Base-by-base conservation (phyloP, 176 grass and related monocot species). In the Thinopyrum elongatum region DNA sequence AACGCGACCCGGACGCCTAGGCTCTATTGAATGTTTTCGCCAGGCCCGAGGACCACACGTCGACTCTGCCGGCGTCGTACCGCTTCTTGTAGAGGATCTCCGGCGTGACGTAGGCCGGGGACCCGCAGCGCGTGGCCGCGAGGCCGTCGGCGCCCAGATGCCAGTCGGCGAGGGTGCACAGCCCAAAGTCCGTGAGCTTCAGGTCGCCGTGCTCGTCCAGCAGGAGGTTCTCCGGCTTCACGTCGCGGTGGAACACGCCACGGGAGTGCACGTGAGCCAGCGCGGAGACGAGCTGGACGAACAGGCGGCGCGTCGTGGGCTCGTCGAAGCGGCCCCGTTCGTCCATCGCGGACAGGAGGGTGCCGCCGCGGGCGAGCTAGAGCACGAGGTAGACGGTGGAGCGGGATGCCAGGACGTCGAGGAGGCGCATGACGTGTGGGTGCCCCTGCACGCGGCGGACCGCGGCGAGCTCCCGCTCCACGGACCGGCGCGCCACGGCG, bases 221-320 rank as follows among this genome's bases (percentile, higher is more conserved):
- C 22, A 90, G 80, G 3, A 90, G 55, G 63, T 90, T 90, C 65
- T 87, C 80, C 19, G 84, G 89, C 84, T 90, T 90, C n/a, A 90
- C 79, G 80, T 90, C 89, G 22, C 89, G 89, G 89, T 90, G 89
- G 84, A 73, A 90, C 72, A 90, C 89, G 33, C 89, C 89, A 4
- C 88, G 83, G 8, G 88, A 78, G 47, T 90, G 88, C 78, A 70
- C 79, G 88, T 85, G 84, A 47, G 70, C 83, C 31, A 90, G 46
- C n/a, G 88, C 83, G 35, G 83, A 76, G 27, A 59, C 66, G 35
- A 90, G 71, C 68, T 90, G 88, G 33, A 34, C 83, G 63, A 90
- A 90, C 33, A 85, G 84, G 1, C 74, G 65, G 12, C 78, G 46
- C 16, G 88, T 78, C 3, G 38, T 22, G 42, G 81, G 29, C 88